These are phyloP conservation scores for Gymnopilus junonius DNA, from an alignment of 768 basidiomycete genomes.

Conservation along the genomic window DNA sequence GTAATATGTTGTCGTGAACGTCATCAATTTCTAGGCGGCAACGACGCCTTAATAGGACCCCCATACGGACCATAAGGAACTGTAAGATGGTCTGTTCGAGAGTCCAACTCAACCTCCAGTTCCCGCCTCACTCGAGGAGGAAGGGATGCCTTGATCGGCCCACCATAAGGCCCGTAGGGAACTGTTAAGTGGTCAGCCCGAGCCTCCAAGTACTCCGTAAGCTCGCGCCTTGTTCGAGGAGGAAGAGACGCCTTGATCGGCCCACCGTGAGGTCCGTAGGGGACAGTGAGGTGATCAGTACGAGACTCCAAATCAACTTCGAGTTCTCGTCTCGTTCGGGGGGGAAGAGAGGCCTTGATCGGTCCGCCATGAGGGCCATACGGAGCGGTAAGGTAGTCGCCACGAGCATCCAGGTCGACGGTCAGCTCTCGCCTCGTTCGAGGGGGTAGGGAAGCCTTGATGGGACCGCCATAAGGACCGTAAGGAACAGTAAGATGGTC, in stretches of 20 bases:
- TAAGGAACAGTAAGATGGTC: not conserved
- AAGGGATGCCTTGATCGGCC: not conserved
- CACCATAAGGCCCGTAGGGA: not conserved
- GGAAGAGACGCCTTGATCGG: too few relatives aligned
- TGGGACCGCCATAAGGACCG: not conserved
- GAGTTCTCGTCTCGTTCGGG: not conserved
- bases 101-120: not conserved
- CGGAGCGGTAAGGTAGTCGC: not conserved
- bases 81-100: not conserved
- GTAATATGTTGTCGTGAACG: not conserved
- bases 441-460: not conserved
- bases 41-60: not conserved
- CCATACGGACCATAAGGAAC: not conserved
- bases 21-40: not conserved
- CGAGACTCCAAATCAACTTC: not conserved
- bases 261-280: too few relatives aligned
- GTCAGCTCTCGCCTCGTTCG: not conserved
- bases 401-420: not conserved
- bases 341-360: not conserved
- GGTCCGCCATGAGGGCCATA: not conserved
- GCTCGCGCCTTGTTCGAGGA: too few relatives aligned
- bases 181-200: not conserved
- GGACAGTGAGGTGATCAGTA: not conserved
- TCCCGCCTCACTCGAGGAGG: not conserved
- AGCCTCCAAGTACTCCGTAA: not conserved